Conservation (phyloP, 768 basidiomycete species). For the Kwoniella newhampshirensis region DNA sequence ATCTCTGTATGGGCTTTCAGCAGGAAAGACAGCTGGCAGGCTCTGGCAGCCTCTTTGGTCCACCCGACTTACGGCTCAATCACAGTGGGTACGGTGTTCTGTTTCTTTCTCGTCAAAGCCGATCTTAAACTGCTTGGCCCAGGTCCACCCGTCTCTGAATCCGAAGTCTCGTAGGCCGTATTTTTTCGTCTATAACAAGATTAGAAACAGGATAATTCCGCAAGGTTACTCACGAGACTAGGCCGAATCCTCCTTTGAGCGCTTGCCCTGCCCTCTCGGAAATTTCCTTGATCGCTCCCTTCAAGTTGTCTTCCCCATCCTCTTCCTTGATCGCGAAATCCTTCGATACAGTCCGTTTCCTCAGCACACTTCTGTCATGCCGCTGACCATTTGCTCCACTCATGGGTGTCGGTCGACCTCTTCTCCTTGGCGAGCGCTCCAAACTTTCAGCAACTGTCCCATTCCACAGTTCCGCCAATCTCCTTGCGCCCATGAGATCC, state of each 20-base stretch:
- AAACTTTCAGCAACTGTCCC: conserved; percentile 20
- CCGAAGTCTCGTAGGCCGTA: conserved; percentile 38
- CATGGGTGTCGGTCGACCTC: not conserved
- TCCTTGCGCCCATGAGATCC: conserved; percentile 37
- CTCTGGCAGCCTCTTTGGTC: no score
- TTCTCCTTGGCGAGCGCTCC: not conserved
- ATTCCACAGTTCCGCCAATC: conserved; percentile 39
- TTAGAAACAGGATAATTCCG: not conserved
- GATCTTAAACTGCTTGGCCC: conserved; percentile 25
- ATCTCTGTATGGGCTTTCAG: conserved; percentile 17
- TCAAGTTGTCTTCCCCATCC: conserved; percentile 19
- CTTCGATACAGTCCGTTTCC: conserved; percentile 20
- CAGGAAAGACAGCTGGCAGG: conserved; percentile 7
- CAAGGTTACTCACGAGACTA: conserved; percentile 27
- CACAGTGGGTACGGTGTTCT: conserved; percentile 34
- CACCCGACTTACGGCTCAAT: conserved; percentile 41
- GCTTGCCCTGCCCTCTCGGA: conserved; percentile 36
- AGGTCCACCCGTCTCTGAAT: conserved; percentile 39
- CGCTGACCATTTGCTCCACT: conserved; percentile 1
- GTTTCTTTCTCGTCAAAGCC: conserved; percentile 19
- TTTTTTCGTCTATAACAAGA: conserved; percentile 19
- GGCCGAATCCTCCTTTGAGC: conserved; percentile 36
- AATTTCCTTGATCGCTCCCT: conserved; percentile 29
- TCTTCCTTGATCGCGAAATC: conserved; percentile 23
- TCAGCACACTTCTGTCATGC: conserved; percentile 13